A percentile compares a stretch with the other conserved stretches of the same genome.
These are phyloP conservation scores for Phytopythium vexans DNA, from an alignment of 352 stramenopile species.

Conservation along the genomic window DNA sequence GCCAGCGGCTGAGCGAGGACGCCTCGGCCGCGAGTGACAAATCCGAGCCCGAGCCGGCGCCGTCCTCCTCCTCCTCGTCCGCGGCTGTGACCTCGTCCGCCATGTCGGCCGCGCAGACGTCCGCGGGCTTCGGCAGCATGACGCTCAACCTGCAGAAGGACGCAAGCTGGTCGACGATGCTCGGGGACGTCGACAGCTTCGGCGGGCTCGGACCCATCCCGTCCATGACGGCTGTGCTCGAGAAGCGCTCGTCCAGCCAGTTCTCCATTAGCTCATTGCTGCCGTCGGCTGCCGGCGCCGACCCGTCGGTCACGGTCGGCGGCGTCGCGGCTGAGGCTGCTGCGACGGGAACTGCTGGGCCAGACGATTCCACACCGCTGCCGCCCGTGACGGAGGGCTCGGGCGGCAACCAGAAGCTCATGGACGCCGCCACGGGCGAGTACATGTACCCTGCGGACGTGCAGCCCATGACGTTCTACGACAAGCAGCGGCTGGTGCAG, in stretches of 20 bases:
- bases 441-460: slow-evolving; percentile 87
- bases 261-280: slow-evolving; percentile 78
- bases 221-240: slow-evolving; percentile 61
- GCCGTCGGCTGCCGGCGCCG: slow-evolving; percentile 24
- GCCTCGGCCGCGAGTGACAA: slow-evolving; percentile 10
- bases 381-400: slow-evolving; percentile 46
- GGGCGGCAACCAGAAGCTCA: slow-evolving; percentile 68
- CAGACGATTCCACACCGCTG: slow-evolving; percentile 10
- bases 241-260: slow-evolving; percentile 71
- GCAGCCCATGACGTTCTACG: slow-evolving; percentile 80
- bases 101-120: slow-evolving; percentile 14
- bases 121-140: slow-evolving; percentile 37
- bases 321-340: slow-evolving; percentile 7
- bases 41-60: slow-evolving; percentile 21
- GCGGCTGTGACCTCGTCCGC: slow-evolving; percentile 2
- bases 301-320: slow-evolving; percentile 5
- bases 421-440: slow-evolving; percentile 59
- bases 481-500: slow-evolving; percentile 83
- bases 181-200: slow-evolving; percentile 69
- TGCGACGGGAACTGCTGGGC: neutral
- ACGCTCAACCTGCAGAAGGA: slow-evolving; percentile 68
- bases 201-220: slow-evolving; percentile 59
- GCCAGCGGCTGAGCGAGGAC: slow-evolving; percentile 46
- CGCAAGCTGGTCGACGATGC: slow-evolving; percentile 60
- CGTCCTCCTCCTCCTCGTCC: slow-evolving; percentile 10